These are phyloP conservation scores for Mucor plumbeus DNA, from an alignment of 371 early-diverging fungal genomes.

Conservation along the genomic window DNA sequence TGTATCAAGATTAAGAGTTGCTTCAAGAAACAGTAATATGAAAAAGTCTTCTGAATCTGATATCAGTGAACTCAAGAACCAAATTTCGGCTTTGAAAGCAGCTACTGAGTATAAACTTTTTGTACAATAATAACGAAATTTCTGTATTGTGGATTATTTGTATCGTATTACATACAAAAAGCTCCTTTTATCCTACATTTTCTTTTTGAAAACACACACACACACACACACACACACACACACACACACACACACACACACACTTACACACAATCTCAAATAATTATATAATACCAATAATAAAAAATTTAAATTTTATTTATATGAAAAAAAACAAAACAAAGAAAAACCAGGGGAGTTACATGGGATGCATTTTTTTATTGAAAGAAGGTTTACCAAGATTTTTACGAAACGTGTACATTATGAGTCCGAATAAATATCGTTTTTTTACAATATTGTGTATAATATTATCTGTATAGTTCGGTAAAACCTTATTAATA, in stretches of 20 bases:
- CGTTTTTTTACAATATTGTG: no score
- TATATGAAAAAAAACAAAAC: no score
- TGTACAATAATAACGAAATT: slow-evolving; percentile 23
- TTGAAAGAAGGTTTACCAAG: no score
- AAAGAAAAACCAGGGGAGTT: background rate
- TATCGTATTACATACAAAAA: background rate
- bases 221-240: no score
- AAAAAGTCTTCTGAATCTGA: slow-evolving; percentile 41
- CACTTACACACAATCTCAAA: no score
- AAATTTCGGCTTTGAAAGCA: slow-evolving; percentile 58
- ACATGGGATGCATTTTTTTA: no score
- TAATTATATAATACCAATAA: no score
- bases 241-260: no score
- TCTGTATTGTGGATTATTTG: background rate
- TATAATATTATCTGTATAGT: background rate
- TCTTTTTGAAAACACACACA: background rate
- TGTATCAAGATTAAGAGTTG: slow-evolving; percentile 67
- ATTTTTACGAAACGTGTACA: background rate
- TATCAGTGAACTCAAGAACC: slow-evolving; percentile 53
- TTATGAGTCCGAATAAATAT: background rate
- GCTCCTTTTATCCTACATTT: background rate
- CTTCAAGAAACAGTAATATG: slow-evolving; percentile 23
- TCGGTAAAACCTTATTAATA: slow-evolving; percentile 10
- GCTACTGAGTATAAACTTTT: slow-evolving; percentile 33
- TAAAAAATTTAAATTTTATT: no score